Conservation (phyloP, 805 yeast species). For the Pichia occidentalis region DNA sequence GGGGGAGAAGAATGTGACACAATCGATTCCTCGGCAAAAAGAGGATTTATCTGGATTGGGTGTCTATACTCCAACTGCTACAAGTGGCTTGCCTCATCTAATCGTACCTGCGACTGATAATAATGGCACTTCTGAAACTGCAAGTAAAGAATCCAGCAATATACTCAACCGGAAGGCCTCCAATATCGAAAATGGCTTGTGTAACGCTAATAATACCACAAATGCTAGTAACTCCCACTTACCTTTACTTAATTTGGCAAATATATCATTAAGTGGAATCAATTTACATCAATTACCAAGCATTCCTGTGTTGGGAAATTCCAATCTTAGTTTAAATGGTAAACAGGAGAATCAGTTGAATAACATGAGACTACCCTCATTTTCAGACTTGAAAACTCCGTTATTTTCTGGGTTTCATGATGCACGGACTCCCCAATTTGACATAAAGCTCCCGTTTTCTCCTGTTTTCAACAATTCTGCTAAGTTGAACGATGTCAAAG, state of each 20-base stretch:
- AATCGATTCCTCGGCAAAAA: too few species aligned
- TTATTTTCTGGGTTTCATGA: conserved; percentile 2
- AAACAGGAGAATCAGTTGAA: background rate
- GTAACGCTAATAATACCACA: conserved; percentile 8
- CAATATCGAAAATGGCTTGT: too few species aligned
- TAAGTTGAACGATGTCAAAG: background rate
- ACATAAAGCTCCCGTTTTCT: conserved; percentile 4
- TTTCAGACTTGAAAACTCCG: conserved; percentile 11
- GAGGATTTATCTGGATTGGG: too few species aligned
- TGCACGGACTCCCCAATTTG: conserved; percentile 6
- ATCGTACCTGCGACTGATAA: too few species aligned
- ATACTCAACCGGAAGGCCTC: too few species aligned
- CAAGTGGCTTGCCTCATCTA: too few species aligned
- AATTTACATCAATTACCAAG: conserved; percentile 7
- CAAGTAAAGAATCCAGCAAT: too few species aligned
- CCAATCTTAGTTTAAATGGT: background rate
- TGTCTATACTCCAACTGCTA: too few species aligned
- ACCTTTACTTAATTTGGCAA: conserved; percentile 10
- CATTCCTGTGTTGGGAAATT: conserved; percentile 1
- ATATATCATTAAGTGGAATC: conserved; percentile 6
- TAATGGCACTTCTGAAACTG: too few species aligned
- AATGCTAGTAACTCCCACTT: background rate
- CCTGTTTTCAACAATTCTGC: conserved; percentile 7
- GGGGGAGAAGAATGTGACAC: too few species aligned
- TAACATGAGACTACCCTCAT: conserved; percentile 10